phyloP scores from a whole-genome alignment of 257 asterid genomes.

The Euphrasia confusa region DNA sequence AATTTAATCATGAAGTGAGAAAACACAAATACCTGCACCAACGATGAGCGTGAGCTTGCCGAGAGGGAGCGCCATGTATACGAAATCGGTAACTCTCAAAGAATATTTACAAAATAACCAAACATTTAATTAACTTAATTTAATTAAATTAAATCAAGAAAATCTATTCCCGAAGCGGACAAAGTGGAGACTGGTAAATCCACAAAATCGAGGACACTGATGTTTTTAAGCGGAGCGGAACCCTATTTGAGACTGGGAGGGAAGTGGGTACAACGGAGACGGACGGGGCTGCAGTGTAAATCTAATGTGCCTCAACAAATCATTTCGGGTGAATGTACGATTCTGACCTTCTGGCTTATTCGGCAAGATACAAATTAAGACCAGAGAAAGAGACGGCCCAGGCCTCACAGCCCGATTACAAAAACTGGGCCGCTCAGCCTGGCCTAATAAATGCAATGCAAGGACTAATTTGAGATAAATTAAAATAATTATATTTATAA shows the following conservation, averaged over 20 bases:
- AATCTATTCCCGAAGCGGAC: background rate
- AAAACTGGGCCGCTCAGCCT: too few species aligned
- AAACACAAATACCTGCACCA: conserved; percentile 66
- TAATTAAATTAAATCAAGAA: background rate
- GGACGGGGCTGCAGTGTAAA: too few species aligned
- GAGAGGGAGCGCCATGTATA: conserved; percentile 73
- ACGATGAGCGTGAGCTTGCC: conserved; percentile 79
- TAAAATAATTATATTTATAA: too few species aligned
- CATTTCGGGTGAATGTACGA: too few species aligned
- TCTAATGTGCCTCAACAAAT: too few species aligned
- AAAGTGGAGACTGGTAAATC: conserved; percentile 6
- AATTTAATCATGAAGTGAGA: conserved; percentile 1
- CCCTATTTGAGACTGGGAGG: conserved; percentile 20
- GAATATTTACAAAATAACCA: conserved; percentile 19
- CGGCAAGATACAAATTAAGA: too few species aligned
- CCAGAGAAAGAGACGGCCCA: too few species aligned
- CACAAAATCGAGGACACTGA: conserved; percentile 11
- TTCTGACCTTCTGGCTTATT: too few species aligned
- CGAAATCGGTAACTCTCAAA: conserved; percentile 16
- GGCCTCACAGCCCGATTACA: too few species aligned
- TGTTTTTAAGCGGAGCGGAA: conserved; percentile 14
- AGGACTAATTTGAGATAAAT: too few species aligned
- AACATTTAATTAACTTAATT: conserved; percentile 11
- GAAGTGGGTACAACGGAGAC: too few species aligned
- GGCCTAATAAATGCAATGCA: too few species aligned